Conservation (phyloP, 2,329 filamentous ascomycete genomes). For the Exserohilum turcica region DNA sequence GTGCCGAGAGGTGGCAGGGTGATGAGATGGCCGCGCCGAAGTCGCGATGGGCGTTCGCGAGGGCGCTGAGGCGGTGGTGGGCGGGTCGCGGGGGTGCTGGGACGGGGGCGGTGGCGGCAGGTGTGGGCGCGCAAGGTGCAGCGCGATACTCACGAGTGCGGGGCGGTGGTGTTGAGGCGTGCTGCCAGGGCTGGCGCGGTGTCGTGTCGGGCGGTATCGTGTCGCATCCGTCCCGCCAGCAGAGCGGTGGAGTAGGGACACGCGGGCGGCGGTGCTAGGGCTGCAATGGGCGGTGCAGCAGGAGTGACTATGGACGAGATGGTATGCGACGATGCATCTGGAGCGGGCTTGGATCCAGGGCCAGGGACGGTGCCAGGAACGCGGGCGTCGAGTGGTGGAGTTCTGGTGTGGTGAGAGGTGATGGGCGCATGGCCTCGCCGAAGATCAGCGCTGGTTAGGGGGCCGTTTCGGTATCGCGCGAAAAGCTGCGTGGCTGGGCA, state of each 20-base stretch:
- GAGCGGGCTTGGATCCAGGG: constrained; percentile 30
- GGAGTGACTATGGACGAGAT: constrained; percentile 26
- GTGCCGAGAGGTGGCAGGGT: constrained; percentile 6
- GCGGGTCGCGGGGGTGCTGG: constrained; percentile 35
- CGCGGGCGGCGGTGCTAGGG: constrained; percentile 19
- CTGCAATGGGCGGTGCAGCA: constrained; percentile 32
- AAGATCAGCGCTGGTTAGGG: constrained; percentile 29
- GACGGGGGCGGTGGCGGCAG: constrained; percentile 23
- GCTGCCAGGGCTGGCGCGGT: constrained; percentile 32
- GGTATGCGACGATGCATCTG: constrained; percentile 36
- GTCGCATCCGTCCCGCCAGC: constrained; percentile 45
- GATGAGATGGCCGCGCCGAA: constrained; percentile 22
- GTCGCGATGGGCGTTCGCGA: constrained; percentile 28
- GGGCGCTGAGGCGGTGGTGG: constrained; percentile 23
- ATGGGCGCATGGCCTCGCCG: constrained; percentile 31
- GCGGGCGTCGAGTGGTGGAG: constrained; percentile 31
- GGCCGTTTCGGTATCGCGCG: constrained; percentile 30
- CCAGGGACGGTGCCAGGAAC: constrained; percentile 32
- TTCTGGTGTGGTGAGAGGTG: constrained; percentile 32
- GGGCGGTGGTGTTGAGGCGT: constrained; percentile 17
- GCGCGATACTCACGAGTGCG: constrained; percentile 33
- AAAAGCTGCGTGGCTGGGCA: constrained; percentile 31
- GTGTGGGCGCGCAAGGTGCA: constrained; percentile 21
- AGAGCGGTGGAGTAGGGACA: constrained; percentile 27
- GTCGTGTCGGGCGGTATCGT: constrained; percentile 32